phyloP scores from a whole-genome alignment of 192 early-diverging fungal species.

The Jimgerdemannia flammicorona region DNA sequence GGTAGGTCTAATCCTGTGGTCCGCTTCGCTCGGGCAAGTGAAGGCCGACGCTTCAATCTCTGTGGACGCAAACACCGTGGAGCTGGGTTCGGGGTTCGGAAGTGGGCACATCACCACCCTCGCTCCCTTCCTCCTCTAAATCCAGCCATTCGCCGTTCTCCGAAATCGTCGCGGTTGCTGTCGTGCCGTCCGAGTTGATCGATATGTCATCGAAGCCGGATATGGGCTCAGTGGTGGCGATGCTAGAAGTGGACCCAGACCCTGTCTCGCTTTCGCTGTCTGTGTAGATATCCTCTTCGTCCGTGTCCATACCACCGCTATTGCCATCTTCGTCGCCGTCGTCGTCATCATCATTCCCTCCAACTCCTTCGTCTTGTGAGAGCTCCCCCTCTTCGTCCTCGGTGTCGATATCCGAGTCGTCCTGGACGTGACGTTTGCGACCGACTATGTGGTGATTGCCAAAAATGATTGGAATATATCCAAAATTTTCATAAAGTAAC shows the following conservation, averaged over 20 bases:
- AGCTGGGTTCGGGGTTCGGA: too few species aligned
- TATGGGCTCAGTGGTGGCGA: background rate
- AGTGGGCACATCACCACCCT: too few species aligned
- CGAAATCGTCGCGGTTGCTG: too few species aligned
- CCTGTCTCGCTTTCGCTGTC: background rate
- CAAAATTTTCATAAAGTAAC: background rate
- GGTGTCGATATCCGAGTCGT: background rate
- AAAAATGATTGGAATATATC: too few species aligned
- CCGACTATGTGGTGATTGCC: background rate
- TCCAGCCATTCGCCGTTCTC: too few species aligned
- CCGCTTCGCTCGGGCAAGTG: too few species aligned
- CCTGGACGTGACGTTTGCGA: background rate
- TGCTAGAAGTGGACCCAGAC: background rate
- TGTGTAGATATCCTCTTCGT: background rate
- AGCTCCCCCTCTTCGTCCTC: background rate
- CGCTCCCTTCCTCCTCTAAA: too few species aligned
- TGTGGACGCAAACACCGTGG: too few species aligned
- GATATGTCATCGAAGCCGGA: background rate
- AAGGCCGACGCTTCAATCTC: too few species aligned
- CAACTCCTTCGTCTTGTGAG: background rate
- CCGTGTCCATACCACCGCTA: background rate
- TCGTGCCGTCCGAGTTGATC: too few species aligned
- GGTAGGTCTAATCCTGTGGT: too few species aligned
- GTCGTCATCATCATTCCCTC: background rate
- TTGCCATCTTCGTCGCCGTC: background rate